Conservation (phyloP, 805 yeast genomes). For the Priceomyces medius region DNA sequence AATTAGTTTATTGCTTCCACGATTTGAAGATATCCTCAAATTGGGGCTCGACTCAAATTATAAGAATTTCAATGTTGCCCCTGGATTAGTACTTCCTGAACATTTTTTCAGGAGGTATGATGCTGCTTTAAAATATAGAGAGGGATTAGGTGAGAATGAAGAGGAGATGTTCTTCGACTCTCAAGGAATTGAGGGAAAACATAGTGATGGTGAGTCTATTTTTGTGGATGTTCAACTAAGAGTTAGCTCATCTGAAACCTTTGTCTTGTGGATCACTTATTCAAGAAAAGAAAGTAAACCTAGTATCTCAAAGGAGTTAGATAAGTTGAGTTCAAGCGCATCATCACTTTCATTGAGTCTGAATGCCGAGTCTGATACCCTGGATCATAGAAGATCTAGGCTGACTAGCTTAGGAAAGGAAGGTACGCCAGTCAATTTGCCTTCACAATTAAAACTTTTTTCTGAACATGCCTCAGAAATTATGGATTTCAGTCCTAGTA, state of each 20-base stretch:
- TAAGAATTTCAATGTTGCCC: conserved; percentile 25
- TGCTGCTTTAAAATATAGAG: conserved; percentile 37
- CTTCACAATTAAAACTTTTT: conserved; percentile 56
- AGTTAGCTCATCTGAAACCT: conserved; percentile 56
- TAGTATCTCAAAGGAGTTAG: conserved; percentile 24
- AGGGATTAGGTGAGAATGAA: conserved; percentile 18
- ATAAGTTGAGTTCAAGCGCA: conserved; percentile 21
- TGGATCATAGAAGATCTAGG: conserved; percentile 6
- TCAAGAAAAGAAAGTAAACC: conserved; percentile 45
- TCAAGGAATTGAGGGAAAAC: conserved; percentile 66
- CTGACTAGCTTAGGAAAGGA: conserved; percentile 4
- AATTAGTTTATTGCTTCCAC: conserved; percentile 61
- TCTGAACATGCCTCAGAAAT: conserved; percentile 34
- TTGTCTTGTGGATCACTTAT: conserved; percentile 83
- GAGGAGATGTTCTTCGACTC: conserved; percentile 56
- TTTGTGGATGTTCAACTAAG: conserved; percentile 80
- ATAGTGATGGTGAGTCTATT: conserved; percentile 64
- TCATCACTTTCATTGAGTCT: conserved; percentile 12
- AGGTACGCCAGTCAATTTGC: conserved; percentile 29
- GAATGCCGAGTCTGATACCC: conserved; percentile 4
- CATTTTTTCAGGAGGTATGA: conserved; percentile 78
- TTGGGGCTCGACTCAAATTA: conserved; percentile 33
- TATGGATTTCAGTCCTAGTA: conserved; percentile 26
- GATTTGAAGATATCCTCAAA: conserved; percentile 49
- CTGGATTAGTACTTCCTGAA: conserved; percentile 86